Conservation (phyloP, 495 filamentous ascomycete species). For the Tuber borchii region DNA sequence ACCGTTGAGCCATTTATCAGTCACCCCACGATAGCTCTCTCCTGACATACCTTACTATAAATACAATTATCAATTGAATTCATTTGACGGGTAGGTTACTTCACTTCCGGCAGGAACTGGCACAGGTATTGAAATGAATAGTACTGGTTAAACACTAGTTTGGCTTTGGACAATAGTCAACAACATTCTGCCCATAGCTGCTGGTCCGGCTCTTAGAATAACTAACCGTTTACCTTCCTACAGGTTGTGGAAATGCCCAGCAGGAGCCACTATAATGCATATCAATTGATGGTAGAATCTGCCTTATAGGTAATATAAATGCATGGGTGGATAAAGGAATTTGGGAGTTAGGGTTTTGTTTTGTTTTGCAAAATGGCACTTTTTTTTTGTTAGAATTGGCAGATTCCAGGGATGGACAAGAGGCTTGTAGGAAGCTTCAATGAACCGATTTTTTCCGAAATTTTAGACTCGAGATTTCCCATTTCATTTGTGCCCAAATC, state of each 20-base stretch:
- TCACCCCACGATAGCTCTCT: too few species aligned
- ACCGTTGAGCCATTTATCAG: too few species aligned
- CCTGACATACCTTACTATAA: too few species aligned
- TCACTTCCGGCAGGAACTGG: not conserved
- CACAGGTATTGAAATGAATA: not conserved
- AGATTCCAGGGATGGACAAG: not conserved
- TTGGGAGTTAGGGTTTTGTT: not conserved
- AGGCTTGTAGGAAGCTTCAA: not conserved
- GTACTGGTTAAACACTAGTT: not conserved
- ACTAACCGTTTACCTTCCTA: not conserved
- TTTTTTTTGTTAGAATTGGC: not conserved
- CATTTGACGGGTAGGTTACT: not conserved
- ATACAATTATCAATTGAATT: not conserved
- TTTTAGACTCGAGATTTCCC: not conserved
- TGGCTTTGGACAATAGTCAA: not conserved
- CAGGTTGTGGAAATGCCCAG: not conserved
- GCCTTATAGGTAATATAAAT: too few species aligned
- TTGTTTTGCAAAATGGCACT: not conserved
- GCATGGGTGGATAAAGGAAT: not conserved
- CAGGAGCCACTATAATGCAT: not conserved
- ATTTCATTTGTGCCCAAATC: not conserved
- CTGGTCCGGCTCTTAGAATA: not conserved
- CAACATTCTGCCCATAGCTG: not conserved
- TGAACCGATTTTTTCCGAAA: too few species aligned
- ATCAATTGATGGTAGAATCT: not conserved